Evolutionary conservation across 495 filamentous ascomycete species (phyloP), one percentile per base, ranked within the genome.

Genomic region (Talaromyces borbonicus): DNA sequence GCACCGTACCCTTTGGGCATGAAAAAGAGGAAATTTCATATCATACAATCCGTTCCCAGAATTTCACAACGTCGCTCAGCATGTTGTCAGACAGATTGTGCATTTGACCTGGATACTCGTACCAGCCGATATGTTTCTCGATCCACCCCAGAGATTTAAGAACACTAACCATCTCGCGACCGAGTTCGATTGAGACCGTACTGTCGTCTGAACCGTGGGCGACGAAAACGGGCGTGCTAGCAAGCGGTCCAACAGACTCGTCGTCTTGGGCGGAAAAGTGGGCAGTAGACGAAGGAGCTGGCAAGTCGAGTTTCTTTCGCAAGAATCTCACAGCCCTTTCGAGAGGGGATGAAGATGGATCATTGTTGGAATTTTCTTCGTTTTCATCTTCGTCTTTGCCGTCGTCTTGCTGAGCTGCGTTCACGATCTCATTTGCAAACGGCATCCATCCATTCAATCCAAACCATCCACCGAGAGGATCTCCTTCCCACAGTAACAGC

Each of bases 391-490:
- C 35, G 2, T n/a, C n/a, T n/a, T n/a, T n/a, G n/a, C n/a, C n/a
- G n/a, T 22, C 26, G 8, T 33, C 42, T 1, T 22, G 9, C 18
- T 16, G 24, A 3, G 42, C 26, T 20, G 42, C 42, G 12, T 31
- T 8, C 27, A 49, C 22, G 40, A 68, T 58, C 20, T 59, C 62
- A 3, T 49, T 33, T 16, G 60, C 49, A 49, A 80, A 75, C 36
- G 78, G 77, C 40, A 76, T 53, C 65, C 75, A 76, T 41, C 72
- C 71, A 51, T 69, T 71, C 56, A 81, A 70, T 8, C 76, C 78
- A 47, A 80, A 53, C 41, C 76, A 68, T 1, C 58, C 77, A 4
- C 59, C 56, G 8, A 24, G 53, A 8, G 8, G 9, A 3, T 44
- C 18, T 6, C n/a, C 22, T 36, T 19, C 20, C 24, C 0, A 47